Conservation (phyloP, 2,329 filamentous ascomycete species). For the Aspergillus clavatus region DNA sequence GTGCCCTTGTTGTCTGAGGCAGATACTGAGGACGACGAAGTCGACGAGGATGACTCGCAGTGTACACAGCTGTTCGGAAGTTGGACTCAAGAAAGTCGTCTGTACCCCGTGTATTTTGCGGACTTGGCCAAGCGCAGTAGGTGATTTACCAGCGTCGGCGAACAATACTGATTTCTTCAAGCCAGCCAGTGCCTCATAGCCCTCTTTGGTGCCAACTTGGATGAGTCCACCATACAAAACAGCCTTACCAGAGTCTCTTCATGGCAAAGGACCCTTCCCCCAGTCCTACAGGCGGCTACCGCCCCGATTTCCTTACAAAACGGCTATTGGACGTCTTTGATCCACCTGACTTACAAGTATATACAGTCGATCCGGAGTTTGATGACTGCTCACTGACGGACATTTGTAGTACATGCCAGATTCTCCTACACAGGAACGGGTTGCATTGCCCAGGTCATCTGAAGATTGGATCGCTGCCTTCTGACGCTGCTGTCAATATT, state of each 20-base stretch:
- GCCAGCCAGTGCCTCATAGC: background rate
- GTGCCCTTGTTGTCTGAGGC: background rate
- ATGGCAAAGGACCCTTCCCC: background rate
- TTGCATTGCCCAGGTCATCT: constrained; percentile 1
- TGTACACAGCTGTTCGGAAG: background rate
- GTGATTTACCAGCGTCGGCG: background rate
- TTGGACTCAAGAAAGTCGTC: background rate
- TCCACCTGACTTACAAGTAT: background rate
- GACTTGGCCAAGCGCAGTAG: background rate
- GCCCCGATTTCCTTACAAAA: background rate
- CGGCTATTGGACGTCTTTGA: background rate
- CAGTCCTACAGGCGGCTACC: background rate
- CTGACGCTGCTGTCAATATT: constrained; percentile 6
- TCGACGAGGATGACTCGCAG: background rate
- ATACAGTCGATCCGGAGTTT: background rate
- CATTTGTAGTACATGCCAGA: background rate
- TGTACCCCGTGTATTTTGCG: background rate
- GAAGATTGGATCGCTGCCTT: constrained; percentile 1
- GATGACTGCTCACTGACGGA: background rate
- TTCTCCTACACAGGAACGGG: constrained; percentile 1
- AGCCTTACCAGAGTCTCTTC: background rate
- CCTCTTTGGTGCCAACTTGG: background rate
- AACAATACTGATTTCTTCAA: background rate
- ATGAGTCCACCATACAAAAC: background rate
- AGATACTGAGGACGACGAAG: constrained; percentile 2